Percentiles rank a stretch among this genome's conserved stretches.
Evolutionary conservation across 768 basidiomycete genomes (phyloP).

Genomic region (Kwoniella bestiolae): DNA sequence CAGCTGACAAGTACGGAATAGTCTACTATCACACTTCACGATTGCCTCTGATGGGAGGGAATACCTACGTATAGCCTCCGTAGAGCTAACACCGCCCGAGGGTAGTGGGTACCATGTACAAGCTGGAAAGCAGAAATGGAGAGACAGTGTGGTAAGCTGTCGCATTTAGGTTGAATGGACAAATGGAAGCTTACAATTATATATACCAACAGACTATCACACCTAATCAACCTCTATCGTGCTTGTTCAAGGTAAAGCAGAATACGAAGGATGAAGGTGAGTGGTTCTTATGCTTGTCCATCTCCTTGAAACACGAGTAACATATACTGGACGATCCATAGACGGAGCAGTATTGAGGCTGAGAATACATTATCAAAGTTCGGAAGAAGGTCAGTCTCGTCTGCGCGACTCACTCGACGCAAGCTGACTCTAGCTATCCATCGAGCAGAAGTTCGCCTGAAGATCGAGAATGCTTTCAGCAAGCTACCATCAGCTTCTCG

Average conservation of each 20-base stretch:
- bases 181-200: not conserved
- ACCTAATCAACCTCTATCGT: constrained; percentile 73
- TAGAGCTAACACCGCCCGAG: constrained; percentile 28
- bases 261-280: constrained; percentile 62
- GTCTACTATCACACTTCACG: constrained; percentile 88
- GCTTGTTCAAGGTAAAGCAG: constrained; percentile 78
- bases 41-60: constrained; percentile 80
- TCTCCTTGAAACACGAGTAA: not conserved
- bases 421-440: not conserved
- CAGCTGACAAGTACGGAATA: constrained; percentile 51
- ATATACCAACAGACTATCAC: constrained; percentile 67
- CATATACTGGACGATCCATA: not conserved
- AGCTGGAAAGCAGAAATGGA: constrained; percentile 13
- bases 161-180: not conserved
- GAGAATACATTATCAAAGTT: constrained; percentile 73
- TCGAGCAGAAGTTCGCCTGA: constrained; percentile 6
- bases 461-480: constrained; percentile 1
- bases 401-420: not conserved
- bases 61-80: constrained; percentile 68
- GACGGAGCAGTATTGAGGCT: constrained; percentile 57
- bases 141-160: constrained; percentile 59
- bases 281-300: not conserved
- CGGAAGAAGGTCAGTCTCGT: constrained; percentile 71
- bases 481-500: not conserved
- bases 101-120: constrained; percentile 26